Evolutionary conservation across 306 rosid species (phyloP).

Genomic region (Vigna angularis): DNA sequence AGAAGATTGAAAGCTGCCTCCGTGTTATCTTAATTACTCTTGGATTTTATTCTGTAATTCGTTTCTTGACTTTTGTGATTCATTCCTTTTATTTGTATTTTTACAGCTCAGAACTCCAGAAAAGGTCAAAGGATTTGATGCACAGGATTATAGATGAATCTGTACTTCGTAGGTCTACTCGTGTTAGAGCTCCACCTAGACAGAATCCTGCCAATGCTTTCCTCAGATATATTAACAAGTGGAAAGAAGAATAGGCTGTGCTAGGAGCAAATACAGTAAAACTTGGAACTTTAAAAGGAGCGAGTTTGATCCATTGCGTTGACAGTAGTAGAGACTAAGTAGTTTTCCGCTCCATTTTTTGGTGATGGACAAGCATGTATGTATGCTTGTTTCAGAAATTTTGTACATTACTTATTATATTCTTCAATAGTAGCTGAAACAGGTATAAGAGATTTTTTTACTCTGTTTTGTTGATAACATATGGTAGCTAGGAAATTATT

Average conservation of each 20-base stretch:
- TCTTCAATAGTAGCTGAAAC: conserved; percentile 39
- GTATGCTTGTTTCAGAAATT: conserved; percentile 49
- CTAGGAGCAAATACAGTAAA: not conserved
- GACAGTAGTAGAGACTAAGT: conserved; percentile 31
- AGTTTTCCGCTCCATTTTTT: conserved; percentile 41
- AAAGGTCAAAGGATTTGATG: conserved; percentile 68
- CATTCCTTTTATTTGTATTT: conserved; percentile 26
- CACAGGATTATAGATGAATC: conserved; percentile 72
- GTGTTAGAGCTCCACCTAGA: conserved; percentile 92
- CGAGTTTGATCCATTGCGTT: conserved; percentile 14
- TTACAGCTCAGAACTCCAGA: conserved; percentile 67
- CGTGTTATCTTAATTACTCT: conserved; percentile 3
- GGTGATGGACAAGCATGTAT: conserved; percentile 42
- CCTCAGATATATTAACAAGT: conserved; percentile 82
- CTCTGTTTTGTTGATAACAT: not conserved
- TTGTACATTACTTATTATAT: conserved; percentile 43
- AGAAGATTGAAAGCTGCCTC: conserved; percentile 3
- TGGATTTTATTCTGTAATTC: not conserved
- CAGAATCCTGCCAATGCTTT: conserved; percentile 82
- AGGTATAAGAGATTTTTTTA: not conserved
- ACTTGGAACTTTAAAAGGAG: conserved; percentile 14
- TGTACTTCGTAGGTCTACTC: conserved; percentile 84
- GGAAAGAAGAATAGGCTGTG: conserved; percentile 68
- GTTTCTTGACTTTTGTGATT: conserved; percentile 3
- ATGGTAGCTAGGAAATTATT: not conserved